A percentile compares a stretch with the other conserved stretches of the same genome.
These are phyloP conservation scores for Thymus quinquecostatus DNA, from an alignment of 257 asterid genomes.

Conservation along the genomic window DNA sequence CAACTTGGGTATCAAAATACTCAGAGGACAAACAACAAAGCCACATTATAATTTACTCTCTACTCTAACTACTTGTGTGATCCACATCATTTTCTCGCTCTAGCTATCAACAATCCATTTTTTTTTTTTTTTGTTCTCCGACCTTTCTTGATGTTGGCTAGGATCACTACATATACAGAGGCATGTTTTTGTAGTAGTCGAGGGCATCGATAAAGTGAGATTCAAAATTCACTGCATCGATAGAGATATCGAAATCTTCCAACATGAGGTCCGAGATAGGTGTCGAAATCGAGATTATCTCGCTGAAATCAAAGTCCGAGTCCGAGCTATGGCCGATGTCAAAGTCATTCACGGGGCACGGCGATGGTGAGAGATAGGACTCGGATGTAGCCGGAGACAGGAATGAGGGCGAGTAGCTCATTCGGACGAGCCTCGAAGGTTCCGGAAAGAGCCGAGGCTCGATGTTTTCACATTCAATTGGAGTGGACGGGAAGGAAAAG, in stretches of 20 bases:
- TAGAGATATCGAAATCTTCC: conserved; percentile 43
- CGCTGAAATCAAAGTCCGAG: conserved; percentile 51
- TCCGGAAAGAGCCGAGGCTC: conserved; percentile 35
- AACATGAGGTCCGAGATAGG: conserved; percentile 42
- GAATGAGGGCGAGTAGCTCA: conserved; percentile 41
- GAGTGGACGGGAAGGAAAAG: conserved; percentile 51
- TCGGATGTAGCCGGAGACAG: conserved; percentile 53
- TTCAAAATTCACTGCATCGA: conserved; percentile 44
- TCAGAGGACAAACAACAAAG: not conserved
- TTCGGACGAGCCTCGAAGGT: conserved; percentile 8
- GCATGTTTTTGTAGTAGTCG: conserved; percentile 23
- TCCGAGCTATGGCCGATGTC: conserved; percentile 40
- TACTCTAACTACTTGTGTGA: not conserved
- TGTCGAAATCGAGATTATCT: conserved; percentile 56
- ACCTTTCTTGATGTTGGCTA: conserved; percentile 32
- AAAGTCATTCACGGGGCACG: conserved; percentile 37
- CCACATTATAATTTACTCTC: not conserved
- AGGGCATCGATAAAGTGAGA: conserved; percentile 39
- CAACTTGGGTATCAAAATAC: too few relatives aligned
- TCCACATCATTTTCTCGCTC: conserved; percentile 18
- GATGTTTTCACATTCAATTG: conserved; percentile 37
- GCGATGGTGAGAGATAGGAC: conserved; percentile 44
- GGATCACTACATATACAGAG: conserved; percentile 25
- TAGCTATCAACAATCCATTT: conserved; percentile 32
- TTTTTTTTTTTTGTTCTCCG: not conserved